Conservation (phyloP, 2,329 filamentous ascomycete species). For the Alternaria alternata region DNA sequence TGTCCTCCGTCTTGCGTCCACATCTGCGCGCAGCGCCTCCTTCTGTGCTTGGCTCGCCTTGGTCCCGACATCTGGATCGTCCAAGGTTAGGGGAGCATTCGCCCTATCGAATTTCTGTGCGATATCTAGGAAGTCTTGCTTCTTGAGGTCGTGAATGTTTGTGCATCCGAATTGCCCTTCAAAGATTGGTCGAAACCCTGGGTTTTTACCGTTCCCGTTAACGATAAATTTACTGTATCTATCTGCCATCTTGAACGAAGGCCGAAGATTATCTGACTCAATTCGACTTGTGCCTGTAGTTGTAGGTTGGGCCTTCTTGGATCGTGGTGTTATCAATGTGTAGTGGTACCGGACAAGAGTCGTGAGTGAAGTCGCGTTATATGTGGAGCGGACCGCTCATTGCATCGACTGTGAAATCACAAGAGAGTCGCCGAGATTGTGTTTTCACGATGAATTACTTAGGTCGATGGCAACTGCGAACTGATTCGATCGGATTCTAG, state of each 20-base stretch:
- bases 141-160: not conserved
- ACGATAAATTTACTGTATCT: not conserved
- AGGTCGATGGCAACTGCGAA: not conserved
- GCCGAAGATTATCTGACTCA: not conserved
- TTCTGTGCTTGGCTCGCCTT: not conserved
- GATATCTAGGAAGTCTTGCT: not conserved
- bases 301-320: rapidly evolving
- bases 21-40: not conserved
- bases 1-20: not conserved
- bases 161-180: not conserved
- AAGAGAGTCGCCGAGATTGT: not conserved
- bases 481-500: rapidly evolving
- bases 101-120: not conserved
- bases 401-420: not conserved
- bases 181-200: not conserved
- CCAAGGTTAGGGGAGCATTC: not conserved
- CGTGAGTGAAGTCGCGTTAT: not conserved
- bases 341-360: not conserved
- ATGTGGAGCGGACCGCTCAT: not conserved
- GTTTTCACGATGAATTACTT: not conserved
- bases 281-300: not conserved
- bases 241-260: not conserved
- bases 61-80: too few species aligned
- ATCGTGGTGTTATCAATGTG: not conserved
- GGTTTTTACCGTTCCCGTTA: not conserved